Conservation (phyloP, 306 rosid species). For the Cicer arietinum region DNA sequence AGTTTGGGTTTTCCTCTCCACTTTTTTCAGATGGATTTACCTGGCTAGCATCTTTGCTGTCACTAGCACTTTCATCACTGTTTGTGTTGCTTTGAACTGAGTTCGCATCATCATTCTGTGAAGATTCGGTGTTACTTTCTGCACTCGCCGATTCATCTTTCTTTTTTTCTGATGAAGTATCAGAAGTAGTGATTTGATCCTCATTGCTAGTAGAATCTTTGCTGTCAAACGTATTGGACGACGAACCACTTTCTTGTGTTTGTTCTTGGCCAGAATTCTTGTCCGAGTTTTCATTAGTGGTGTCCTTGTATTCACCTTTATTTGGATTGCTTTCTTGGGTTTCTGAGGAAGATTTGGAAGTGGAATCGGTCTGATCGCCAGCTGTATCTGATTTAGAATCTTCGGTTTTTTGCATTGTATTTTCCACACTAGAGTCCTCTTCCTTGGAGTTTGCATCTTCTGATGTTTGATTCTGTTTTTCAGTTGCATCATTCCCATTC, state of each 20-base stretch:
- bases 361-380: constrained; percentile 51
- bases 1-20: constrained; percentile 49
- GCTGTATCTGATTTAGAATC: constrained; percentile 45
- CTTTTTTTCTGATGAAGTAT: constrained; percentile 57
- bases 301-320: constrained; percentile 50
- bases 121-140: constrained; percentile 45
- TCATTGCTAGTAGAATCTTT: constrained; percentile 51
- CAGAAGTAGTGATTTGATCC: constrained; percentile 59
- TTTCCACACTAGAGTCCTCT: constrained; percentile 51
- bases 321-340: constrained; percentile 45
- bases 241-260: constrained; percentile 45
- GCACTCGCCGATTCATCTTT: constrained; percentile 54
- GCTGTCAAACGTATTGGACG: constrained; percentile 50
- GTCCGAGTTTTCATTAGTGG: constrained; percentile 45
- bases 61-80: constrained; percentile 47
- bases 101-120: constrained; percentile 48
- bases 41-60: constrained; percentile 44
- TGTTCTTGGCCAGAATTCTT: constrained; percentile 47
- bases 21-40: constrained; percentile 52
- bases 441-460: constrained; percentile 52
- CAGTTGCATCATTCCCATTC: constrained; percentile 46
- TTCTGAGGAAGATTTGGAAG: constrained; percentile 46
- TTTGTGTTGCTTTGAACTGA: constrained; percentile 51
- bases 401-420: constrained; percentile 26
- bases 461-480: constrained; percentile 46